Base-by-base conservation (phyloP, 176 grass and related monocot genomes). In the Musa beccarii region DNA sequence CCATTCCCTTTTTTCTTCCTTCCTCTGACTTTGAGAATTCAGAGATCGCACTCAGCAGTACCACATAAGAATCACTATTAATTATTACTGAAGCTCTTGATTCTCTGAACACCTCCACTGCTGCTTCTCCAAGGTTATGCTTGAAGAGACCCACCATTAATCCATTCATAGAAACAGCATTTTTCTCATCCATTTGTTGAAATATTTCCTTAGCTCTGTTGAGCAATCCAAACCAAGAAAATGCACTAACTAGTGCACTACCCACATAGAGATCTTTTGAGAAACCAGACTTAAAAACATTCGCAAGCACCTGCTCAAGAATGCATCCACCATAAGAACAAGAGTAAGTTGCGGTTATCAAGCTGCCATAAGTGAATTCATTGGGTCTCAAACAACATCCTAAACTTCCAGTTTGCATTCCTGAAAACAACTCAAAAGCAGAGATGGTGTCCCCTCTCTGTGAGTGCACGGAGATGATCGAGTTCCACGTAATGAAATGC, bases 231-330 rank as follows among this genome's bases (percentile, higher is more conserved):
- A 84, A 84, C 53, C 87, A 86, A 11, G 85, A 83, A 59, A 91
- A 91, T 69, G 88, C 85, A 75, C 85, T 91, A 75, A 95, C 88
- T 50, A 95, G 78, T 80, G 92, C 83, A 71, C 92, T 95, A 22
- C 85, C 82, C 29, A 95, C 92, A 16, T 88, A 91, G 15, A 95
- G 81, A 72, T 90, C 85, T 80, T 74, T 70, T 61, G 76, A 91
- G 63, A 75, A 88, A 13, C 92, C 88, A 57, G 83, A 88, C 72
- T 82, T 86, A 28, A 73, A 80, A 10, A 90, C 85, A 63, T 57
- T 78, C 22, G 52, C 73, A 7, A 90, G 85, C 24, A 95, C 64
- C 84, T 95, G 88, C 20, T 73, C 68, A 78, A 95, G 83, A 53
- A 95, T 62, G 19, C 59, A 11, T 10, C 52, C 63, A 71, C 56